These are phyloP conservation scores for Aspergillus pseudotamarii DNA, from an alignment of 2,329 filamentous ascomycete species.

Conservation along the genomic window DNA sequence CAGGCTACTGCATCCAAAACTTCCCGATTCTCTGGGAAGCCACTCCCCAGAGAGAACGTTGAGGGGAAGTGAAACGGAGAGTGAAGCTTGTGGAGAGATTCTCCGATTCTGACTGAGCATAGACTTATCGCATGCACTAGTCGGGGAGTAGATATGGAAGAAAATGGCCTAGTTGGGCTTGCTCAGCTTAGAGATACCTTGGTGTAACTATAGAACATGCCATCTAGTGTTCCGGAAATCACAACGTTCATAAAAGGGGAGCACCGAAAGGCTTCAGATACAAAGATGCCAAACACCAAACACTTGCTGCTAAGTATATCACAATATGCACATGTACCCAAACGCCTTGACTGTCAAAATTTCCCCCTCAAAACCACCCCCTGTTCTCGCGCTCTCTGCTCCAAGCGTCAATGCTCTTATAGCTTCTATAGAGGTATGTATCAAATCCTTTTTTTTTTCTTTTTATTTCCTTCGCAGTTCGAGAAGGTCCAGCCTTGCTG, in stretches of 20 bases:
- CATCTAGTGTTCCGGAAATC: not conserved
- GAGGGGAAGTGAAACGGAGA: too few relatives aligned
- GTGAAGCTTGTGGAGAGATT: too few relatives aligned
- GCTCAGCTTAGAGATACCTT: not conserved
- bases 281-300: conserved; percentile 7
- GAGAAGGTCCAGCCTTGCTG: not conserved
- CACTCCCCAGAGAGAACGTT: too few relatives aligned
- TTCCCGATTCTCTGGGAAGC: too few relatives aligned
- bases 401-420: not conserved
- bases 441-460: not conserved
- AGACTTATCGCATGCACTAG: too few relatives aligned
- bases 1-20: too few relatives aligned
- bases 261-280: not conserved
- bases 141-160: not conserved
- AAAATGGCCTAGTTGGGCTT: not conserved
- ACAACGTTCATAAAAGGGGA: not conserved
- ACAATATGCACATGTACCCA: conserved; percentile 9
- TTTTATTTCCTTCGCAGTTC: not conserved
- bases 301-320: conserved; percentile 2
- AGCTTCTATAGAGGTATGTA: not conserved
- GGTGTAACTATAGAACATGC: not conserved
- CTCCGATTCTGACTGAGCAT: too few relatives aligned
- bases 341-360: conserved; percentile 10
- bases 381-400: conserved; percentile 1
- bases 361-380: not conserved